Conservation (phyloP, 352 stramenopile species). For the Pythium grandisporangium region DNA sequence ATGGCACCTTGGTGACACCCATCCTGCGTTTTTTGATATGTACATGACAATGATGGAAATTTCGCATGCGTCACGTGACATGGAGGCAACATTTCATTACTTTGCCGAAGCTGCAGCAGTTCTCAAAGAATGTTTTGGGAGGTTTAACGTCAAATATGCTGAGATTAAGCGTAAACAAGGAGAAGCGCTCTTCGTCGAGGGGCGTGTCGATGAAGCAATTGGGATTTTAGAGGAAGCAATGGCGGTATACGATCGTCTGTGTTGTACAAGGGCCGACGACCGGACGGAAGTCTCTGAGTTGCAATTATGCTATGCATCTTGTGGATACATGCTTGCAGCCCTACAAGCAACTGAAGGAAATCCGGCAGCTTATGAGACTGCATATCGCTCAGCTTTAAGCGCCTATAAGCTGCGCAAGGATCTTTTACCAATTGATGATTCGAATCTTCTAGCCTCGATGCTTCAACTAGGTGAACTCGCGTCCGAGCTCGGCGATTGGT, state of each 20-base stretch:
- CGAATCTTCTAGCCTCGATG: conserved; percentile 25
- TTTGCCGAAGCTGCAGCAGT: conserved; percentile 1
- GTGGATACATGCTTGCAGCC: conserved; percentile 27
- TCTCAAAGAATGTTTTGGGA: conserved; percentile 26
- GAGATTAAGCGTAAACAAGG: conserved; percentile 37
- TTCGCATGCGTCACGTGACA: conserved; percentile 9
- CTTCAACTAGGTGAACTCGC: conserved; percentile 37
- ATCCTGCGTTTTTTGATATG: conserved; percentile 29
- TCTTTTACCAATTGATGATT: conserved; percentile 12
- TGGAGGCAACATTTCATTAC: conserved; percentile 8
- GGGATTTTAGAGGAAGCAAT: conserved; percentile 46
- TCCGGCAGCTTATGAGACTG: conserved; percentile 17
- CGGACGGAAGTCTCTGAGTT: conserved; percentile 1
- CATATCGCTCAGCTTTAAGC: conserved; percentile 29
- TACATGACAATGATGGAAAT: conserved; percentile 45
- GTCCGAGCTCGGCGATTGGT: conserved; percentile 29
- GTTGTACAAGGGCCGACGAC: conserved; percentile 5
- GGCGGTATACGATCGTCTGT: conserved; percentile 36
- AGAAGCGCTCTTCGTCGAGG: conserved; percentile 14
- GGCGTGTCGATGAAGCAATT: conserved; percentile 18
- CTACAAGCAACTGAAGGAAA: conserved; percentile 9
- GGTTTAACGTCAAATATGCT: conserved; percentile 33
- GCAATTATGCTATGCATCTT: conserved; percentile 18
- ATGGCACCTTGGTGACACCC: conserved; percentile 28
- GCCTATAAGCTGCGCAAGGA: conserved; percentile 27